Evolutionary conservation across 169 alveolate species (phyloP).

Genomic region (Theileria parva): DNA sequence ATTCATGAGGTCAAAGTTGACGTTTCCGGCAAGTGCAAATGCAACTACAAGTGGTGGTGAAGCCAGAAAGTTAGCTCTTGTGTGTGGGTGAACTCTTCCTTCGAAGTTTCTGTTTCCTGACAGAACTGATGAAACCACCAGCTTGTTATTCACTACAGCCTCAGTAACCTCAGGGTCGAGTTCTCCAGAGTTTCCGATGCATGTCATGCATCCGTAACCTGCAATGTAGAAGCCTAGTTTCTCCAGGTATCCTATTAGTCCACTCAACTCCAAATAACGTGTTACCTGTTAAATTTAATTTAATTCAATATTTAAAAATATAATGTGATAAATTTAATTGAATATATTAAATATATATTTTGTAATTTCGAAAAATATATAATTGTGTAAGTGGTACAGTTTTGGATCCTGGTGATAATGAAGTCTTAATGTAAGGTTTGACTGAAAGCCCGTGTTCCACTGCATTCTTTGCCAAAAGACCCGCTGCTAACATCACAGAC

Average conservation of each 20-base stretch:
- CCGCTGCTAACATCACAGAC: constrained; percentile 96
- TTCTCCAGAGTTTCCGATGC: constrained; percentile 96
- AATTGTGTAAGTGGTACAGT: constrained; percentile 21
- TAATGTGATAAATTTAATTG: constrained; percentile 87
- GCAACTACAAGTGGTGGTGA: constrained; percentile 97
- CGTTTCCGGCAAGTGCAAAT: constrained; percentile 93
- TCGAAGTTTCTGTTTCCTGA: constrained; percentile 95
- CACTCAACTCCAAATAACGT: constrained; percentile 76
- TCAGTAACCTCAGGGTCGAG: constrained; percentile 89
- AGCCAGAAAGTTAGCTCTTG: constrained; percentile 94
- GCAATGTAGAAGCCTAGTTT: constrained; percentile 90
- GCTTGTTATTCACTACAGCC: constrained; percentile 85
- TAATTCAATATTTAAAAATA: constrained; percentile 55
- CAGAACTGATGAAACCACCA: constrained; percentile 92
- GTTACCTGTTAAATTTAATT: constrained; percentile 53
- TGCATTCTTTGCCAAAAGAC: constrained; percentile 92
- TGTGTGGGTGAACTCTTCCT: constrained; percentile 94
- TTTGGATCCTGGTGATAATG: constrained; percentile 94
- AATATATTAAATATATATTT: constrained; percentile 62
- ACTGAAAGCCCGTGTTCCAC: constrained; percentile 87
- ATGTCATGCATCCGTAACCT: constrained; percentile 98
- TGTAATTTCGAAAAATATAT: constrained; percentile 50
- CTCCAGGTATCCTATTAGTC: constrained; percentile 86
- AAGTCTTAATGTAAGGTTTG: constrained; percentile 90
- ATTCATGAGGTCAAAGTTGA: constrained; percentile 87